Evolutionary conservation across 2,329 filamentous ascomycete genomes (phyloP), one percentile per base, ranked within the genome.

Genomic region (Aureobasidium leucospermi): DNA sequence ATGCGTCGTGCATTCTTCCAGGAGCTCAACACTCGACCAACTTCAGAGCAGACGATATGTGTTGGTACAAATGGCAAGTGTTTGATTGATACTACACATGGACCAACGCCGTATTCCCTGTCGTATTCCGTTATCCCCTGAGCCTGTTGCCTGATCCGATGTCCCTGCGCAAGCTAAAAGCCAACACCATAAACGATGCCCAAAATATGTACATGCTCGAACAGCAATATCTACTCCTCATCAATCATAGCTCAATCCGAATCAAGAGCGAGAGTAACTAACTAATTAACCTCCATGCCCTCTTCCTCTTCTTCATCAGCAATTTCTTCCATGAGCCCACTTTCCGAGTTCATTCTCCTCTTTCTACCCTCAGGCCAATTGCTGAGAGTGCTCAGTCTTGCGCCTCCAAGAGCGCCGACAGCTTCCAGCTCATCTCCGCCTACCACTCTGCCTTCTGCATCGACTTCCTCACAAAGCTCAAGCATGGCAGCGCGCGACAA

Each of bases 381-480:
- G 39, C 41, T 45, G 10, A 59, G 71, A 58, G 71, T 75, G 63
- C 73, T 78, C 62, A 75, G 71, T 59, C 74, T 72, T n/a, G 76
- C 78, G 8, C 76, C 75, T 31, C 78, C 79, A 29, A 83, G 71
- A 6, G 78, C 79, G 10, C 81, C 81, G 3, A 85, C 78, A 60
- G 80, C 75, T 64, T 86, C 85, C 13, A 95, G 78, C 71, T 96
- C 91, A 63, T 96, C 89, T 45, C 93, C 93, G 57, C 88, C 88
- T 6, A 97, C 81, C 6, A 99, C 87, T 29, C 93, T 83, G n/a
- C 92, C 91, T 69, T 97, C 94, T 67, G 86, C 88, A 72, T 96
- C 91, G 45, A 96, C 89, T 70, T 96, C 92, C 73, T 96, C 90
- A 58, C 90, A 96, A 9, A 99, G 81, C 69, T 96, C 93, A 59